A percentile compares a stretch with the other conserved stretches of the same genome.
Conservation (phyloP, 169 alveolate genomes). For the Eimeria tenella region DNA sequence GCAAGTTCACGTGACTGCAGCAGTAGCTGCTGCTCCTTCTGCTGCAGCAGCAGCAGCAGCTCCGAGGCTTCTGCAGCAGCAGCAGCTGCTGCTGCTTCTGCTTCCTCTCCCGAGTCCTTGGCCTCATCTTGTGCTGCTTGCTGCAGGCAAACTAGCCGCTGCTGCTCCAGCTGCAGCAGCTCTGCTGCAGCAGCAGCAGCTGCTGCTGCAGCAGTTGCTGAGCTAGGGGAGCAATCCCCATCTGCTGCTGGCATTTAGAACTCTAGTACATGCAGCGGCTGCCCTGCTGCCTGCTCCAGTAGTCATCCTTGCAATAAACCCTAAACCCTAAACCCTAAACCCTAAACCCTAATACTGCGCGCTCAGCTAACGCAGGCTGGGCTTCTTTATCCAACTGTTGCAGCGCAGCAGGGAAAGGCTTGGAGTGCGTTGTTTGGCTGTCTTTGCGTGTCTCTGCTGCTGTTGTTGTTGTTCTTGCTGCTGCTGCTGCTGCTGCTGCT, state of each 20-base stretch:
- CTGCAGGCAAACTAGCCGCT: constrained; percentile 21
- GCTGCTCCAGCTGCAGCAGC: constrained; percentile 52
- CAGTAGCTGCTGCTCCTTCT: constrained; percentile 27
- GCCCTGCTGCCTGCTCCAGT: neutral
- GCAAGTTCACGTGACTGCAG: constrained; percentile 46
- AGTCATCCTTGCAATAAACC: neutral
- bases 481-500: no score
- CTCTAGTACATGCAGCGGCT: neutral
- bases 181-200: constrained; percentile 32
- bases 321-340: no score
- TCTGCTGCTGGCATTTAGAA: constrained; percentile 20
- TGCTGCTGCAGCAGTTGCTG: constrained; percentile 61
- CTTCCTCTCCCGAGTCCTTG: constrained; percentile 41
- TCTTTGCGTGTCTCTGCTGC: no score
- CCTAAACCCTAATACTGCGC: no score
- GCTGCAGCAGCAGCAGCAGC: constrained; percentile 45
- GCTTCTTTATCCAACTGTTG: no score
- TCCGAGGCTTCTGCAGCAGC: constrained; percentile 44
- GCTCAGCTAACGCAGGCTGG: no score
- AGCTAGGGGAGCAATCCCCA: neutral
- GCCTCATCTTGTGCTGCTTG: constrained; percentile 57
- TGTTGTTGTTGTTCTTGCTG: no score
- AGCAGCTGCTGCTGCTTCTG: constrained; percentile 50
- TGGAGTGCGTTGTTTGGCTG: no score
- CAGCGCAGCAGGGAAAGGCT: neutral